Percentiles rank a stretch among this genome's conserved stretches.
phyloP scores from a whole-genome alignment of 139 green algal species.

The Yamagishiella unicocca region DNA sequence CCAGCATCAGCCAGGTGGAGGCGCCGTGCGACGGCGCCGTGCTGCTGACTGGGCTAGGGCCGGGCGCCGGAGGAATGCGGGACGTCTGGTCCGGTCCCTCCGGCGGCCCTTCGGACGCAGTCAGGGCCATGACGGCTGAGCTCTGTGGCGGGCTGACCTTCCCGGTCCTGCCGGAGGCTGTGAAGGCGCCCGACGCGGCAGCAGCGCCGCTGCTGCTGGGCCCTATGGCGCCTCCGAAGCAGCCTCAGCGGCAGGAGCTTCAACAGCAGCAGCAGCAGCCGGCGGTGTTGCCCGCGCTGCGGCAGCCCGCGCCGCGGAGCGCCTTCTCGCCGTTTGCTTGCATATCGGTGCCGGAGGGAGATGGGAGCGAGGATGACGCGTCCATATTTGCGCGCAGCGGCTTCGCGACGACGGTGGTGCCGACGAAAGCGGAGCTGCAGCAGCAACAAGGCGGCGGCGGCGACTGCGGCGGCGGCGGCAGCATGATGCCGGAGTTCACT shows the following conservation, averaged over 20 bases:
- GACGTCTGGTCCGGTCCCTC: neutral
- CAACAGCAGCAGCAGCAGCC: neutral
- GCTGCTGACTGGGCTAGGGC: neutral
- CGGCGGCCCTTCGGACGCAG: neutral
- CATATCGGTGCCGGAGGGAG: constrained; percentile 1
- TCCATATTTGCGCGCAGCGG: no score
- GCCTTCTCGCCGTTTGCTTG: constrained; percentile 17
- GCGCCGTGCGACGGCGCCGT: neutral
- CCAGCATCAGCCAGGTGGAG: neutral
- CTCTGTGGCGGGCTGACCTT: neutral
- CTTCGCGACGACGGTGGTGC: neutral
- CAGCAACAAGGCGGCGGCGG: neutral
- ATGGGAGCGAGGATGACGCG: neutral
- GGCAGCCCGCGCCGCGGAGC: neutral
- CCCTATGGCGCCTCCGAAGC: neutral
- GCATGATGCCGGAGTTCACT: neutral
- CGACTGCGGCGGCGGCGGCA: neutral
- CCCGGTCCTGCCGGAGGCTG: neutral
- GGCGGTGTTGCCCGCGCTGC: neutral
- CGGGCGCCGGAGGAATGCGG: neutral
- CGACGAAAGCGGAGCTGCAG: no score
- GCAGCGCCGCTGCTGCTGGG: neutral
- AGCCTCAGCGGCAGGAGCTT: neutral
- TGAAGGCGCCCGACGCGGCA: neutral
- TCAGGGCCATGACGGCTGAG: neutral